Base-by-base conservation (phyloP, 192 early-diverging fungal genomes). In the Backusella morwellensis region DNA sequence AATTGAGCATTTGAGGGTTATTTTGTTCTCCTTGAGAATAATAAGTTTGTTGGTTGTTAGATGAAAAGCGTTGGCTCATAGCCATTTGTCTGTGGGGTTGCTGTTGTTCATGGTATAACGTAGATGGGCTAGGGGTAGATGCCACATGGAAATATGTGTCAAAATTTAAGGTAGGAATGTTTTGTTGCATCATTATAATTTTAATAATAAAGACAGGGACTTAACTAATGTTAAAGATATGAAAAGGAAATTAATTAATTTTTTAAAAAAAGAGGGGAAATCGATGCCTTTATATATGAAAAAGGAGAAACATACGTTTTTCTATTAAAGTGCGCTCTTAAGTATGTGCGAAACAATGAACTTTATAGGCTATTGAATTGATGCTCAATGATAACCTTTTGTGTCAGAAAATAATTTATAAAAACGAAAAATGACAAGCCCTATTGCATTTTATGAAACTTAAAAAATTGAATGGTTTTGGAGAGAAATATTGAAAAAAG, bases 101-200 rank as follows among this genome's bases (percentile, higher is more conserved):
- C 0, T 59, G 23, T 4, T 59, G 54, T 11, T 59, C 54, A 59
- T 59, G n/a, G 12, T 63, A 29, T 63, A 63, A 29, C 29, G 56
- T 29, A 12, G 21, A 14, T 29, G 56, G 23, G 0, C 0, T 15
- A 0, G 56, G 14, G 34, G n/a, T 68, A 26, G 74, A 68, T 41
- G 41, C 8, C 12, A 75, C 66, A 34, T 75, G 40, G 21, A 68
- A 67, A 35, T 68, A 75, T 32, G 66, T 47, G 41, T 68, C 66
- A 47, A 75, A 75, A 15, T 68, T 66, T 75, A 68, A 67, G 3
- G 41, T 66, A 21, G 73, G 34, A 47, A 75, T 29, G 35, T 19
- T 44, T 72, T 72, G 70, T 23, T 47, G 70, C 70, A 72, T 70
- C 21, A 63, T 63, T 23, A 26, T 59, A 11, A 3, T 59, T 23